These are phyloP conservation scores for Trichoderma orchidacearum DNA, from an alignment of 495 filamentous ascomycete genomes.

Conservation along the genomic window DNA sequence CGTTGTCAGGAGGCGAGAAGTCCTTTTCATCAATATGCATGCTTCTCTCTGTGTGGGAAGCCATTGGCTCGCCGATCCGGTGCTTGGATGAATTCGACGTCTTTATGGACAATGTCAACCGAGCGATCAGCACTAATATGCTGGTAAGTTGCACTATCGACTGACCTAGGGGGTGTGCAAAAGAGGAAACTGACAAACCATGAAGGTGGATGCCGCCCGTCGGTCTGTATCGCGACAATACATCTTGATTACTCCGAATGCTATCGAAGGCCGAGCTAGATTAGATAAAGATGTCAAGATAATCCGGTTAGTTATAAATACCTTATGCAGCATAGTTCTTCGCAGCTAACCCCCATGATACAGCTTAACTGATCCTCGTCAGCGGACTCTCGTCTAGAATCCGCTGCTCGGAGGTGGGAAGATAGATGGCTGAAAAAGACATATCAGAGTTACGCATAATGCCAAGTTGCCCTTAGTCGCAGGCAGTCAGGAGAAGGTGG, in stretches of 20 bases:
- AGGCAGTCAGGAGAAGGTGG: no score
- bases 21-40: slow-evolving; percentile 95
- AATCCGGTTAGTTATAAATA: slow-evolving; percentile 47
- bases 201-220: slow-evolving; percentile 62
- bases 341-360: slow-evolving; percentile 5
- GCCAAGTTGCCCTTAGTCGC: no score
- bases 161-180: no score
- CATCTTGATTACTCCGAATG: slow-evolving; percentile 91
- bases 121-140: slow-evolving; percentile 87
- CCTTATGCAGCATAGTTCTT: no score
- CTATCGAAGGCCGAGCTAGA: slow-evolving; percentile 57
- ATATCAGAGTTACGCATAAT: background rate
- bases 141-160: slow-evolving; percentile 45
- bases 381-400: slow-evolving; percentile 21
- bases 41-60: slow-evolving; percentile 87
- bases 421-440: background rate
- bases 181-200: background rate
- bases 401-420: background rate
- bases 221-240: slow-evolving; percentile 82
- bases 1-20: slow-evolving; percentile 90
- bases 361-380: slow-evolving; percentile 48
- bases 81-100: slow-evolving; percentile 99
- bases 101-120: slow-evolving; percentile 96
- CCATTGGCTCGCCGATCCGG: slow-evolving; percentile 88
- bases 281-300: slow-evolving; percentile 66